Conservation (phyloP, 2,329 filamentous ascomycete species). For the Uncinocarpus reesii region DNA sequence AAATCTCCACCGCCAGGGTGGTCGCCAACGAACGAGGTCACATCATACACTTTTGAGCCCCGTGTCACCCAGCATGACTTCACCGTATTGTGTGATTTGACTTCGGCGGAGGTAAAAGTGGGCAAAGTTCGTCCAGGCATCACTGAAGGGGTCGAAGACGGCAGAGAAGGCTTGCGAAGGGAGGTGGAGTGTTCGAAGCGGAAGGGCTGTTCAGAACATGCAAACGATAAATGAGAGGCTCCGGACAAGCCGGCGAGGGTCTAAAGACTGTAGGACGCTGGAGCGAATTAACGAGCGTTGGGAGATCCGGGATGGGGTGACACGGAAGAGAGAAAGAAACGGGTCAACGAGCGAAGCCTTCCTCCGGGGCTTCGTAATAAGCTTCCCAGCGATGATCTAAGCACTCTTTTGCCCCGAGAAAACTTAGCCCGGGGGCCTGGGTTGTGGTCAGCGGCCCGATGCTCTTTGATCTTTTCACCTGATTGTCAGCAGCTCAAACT, state of each 20-base stretch:
- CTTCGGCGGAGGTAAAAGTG: slow-evolving; percentile 68
- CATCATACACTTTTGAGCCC: slow-evolving; percentile 83
- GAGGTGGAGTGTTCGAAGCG: neutral
- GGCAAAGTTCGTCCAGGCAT: slow-evolving; percentile 80
- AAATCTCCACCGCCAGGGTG: slow-evolving; percentile 86
- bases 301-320: slow-evolving; percentile 7
- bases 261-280: neutral
- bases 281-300: neutral
- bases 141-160: neutral
- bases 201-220: slow-evolving; percentile 5
- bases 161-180: neutral
- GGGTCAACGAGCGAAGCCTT: neutral
- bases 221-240: slow-evolving; percentile 3
- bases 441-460: no score
- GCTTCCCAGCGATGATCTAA: neutral
- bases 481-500: no score
- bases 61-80: slow-evolving; percentile 90
- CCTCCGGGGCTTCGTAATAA: neutral
- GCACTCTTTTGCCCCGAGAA: neutral
- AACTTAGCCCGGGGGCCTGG: no score
- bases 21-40: slow-evolving; percentile 79
- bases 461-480: no score
- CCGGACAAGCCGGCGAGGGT: slow-evolving; percentile 8
- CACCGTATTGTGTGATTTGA: slow-evolving; percentile 65
- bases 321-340: neutral